Evolutionary conservation across 805 yeast species (phyloP).

Genomic region (Candida sphagnicola): DNA sequence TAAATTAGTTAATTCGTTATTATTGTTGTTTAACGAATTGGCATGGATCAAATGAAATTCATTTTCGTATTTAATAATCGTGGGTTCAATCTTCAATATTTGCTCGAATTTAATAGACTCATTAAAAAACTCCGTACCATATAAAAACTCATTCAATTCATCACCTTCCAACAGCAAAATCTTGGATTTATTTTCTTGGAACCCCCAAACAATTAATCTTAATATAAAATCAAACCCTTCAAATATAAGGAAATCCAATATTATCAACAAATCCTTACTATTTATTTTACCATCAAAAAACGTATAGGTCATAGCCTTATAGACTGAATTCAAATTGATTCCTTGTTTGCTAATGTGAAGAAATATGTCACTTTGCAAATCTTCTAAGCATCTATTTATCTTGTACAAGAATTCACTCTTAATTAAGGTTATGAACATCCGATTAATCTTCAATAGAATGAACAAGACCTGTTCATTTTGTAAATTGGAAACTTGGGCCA

Average conservation of each 20-base stretch:
- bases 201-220: slow-evolving; percentile 23
- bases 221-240: slow-evolving; percentile 37
- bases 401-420: slow-evolving; percentile 35
- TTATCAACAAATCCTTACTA: slow-evolving; percentile 6
- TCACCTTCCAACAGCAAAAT: slow-evolving; percentile 21
- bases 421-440: slow-evolving; percentile 19
- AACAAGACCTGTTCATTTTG: slow-evolving; percentile 26
- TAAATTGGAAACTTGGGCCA: slow-evolving; percentile 16
- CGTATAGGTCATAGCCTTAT: slow-evolving; percentile 15
- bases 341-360: slow-evolving; percentile 35
- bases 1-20: slow-evolving; percentile 34
- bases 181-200: slow-evolving; percentile 11
- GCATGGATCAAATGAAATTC: slow-evolving; percentile 36
- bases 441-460: slow-evolving; percentile 30
- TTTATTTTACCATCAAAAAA: slow-evolving; percentile 15
- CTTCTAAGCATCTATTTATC: slow-evolving; percentile 34
- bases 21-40: slow-evolving; percentile 33
- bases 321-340: slow-evolving; percentile 20
- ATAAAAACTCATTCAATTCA: slow-evolving; percentile 18
- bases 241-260: slow-evolving; percentile 34
- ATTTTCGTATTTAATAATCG: slow-evolving; percentile 31
- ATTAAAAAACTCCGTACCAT: slow-evolving; percentile 14
- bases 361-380: slow-evolving; percentile 20
- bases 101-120: slow-evolving; percentile 8
- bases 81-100: slow-evolving; percentile 17